A percentile compares a stretch with the other conserved stretches of the same genome.
Conservation (phyloP, 768 basidiomycete species). For the Amanita phalloides region DNA sequence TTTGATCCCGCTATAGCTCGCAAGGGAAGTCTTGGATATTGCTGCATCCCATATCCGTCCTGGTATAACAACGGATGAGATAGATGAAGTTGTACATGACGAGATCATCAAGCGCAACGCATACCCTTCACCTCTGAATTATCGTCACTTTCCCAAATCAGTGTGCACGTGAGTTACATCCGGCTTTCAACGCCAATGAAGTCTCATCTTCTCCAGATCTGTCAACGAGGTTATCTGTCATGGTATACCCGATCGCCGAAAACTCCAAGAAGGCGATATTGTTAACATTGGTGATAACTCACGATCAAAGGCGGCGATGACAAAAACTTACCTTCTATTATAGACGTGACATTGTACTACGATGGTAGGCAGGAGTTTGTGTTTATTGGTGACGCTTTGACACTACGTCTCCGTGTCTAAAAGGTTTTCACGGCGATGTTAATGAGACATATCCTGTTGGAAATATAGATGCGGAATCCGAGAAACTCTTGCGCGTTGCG, state of each 20-base stretch:
- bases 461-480: slow-evolving; percentile 71
- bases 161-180: slow-evolving; percentile 66
- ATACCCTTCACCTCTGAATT: slow-evolving; percentile 92
- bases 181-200: not conserved
- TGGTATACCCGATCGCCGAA: slow-evolving; percentile 85
- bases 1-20: slow-evolving; percentile 39
- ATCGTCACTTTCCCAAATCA: slow-evolving; percentile 88
- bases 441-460: slow-evolving; percentile 93
- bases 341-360: slow-evolving; percentile 75
- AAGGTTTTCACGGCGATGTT: slow-evolving; percentile 87
- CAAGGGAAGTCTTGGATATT: slow-evolving; percentile 87
- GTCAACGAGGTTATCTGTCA: slow-evolving; percentile 97
- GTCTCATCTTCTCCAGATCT: slow-evolving; percentile 35
- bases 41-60: slow-evolving; percentile 78
- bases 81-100: slow-evolving; percentile 90
- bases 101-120: slow-evolving; percentile 83
- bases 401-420: not conserved
- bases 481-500: slow-evolving; percentile 72
- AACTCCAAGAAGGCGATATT: slow-evolving; percentile 87
- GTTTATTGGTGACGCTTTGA: not conserved
- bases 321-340: slow-evolving; percentile 1
- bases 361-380: slow-evolving; percentile 36
- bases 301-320: slow-evolving; percentile 3
- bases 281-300: slow-evolving; percentile 69
- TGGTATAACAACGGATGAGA: slow-evolving; percentile 93